Evolutionary conservation across 768 basidiomycete species (phyloP), one percentile per base, ranked within the genome.

Genomic region (Tulasnella sp.): DNA sequence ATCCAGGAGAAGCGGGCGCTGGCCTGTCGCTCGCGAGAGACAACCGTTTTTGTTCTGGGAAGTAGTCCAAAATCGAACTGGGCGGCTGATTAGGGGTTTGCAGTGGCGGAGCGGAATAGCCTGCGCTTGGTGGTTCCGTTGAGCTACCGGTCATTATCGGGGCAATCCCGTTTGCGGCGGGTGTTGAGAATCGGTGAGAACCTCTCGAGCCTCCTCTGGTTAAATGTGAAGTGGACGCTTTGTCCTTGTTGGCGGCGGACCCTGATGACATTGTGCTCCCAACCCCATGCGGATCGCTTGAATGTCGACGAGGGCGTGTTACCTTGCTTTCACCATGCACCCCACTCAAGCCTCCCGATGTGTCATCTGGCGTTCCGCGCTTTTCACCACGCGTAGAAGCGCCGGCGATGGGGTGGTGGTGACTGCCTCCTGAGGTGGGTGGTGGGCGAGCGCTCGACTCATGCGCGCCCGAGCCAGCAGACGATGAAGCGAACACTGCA

Each of bases 1-100:
- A 80, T 14, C 87, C 89, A 21, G 91, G 91, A 1, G 90, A 91
- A 5, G 89, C 89, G 0, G 91, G 91, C 0, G 91, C 91, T 44
- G 90, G 91, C 6, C 91, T 89, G 0, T 87, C 88, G 18, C 88
- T 88, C 0, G 86, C 86, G 80, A 86, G 88, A 74, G 84, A 86
- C 58, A 80, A 58, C 24, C 79, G 82, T 80, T 80, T 82, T 6
- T 78, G 81, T n/a, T 78, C 77, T 7, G 77, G 77, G 31, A 78
- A 48, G 27, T n/a, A 16, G 46, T 42, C 44, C 18, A 58, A 8
- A 24, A 76, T 46, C n/a, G 44, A 46, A 12, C 38, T 44, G n/a
- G 46, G 27, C 36, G 19, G 34, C 18, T 21, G 42, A 73, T 39
- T 36, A 40, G 52, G 77, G 40, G n/a, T 34, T 34, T 58, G 31